Conservation (phyloP, 75 land plant genomes). For the Cunninghamia lanceolata region DNA sequence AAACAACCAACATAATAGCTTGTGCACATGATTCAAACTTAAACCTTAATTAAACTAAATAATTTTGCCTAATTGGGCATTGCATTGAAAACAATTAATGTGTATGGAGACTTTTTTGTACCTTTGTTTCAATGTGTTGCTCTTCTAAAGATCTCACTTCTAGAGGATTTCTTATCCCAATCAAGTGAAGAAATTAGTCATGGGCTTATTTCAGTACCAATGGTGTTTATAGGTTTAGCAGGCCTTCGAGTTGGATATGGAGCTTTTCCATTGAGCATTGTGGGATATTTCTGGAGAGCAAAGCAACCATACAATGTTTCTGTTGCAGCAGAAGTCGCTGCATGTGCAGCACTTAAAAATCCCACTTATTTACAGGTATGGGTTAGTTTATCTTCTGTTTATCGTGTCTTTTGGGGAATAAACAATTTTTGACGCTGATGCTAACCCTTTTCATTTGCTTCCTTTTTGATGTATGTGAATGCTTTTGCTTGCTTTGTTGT, state of each 20-base stretch:
- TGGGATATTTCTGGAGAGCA: conserved; percentile 94
- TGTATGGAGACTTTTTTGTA: background rate
- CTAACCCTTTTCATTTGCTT: background rate
- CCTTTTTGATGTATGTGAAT: background rate
- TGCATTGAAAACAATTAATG: background rate
- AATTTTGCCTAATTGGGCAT: background rate
- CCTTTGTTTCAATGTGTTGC: background rate
- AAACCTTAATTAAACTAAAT: background rate
- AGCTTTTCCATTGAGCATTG: conserved; percentile 86
- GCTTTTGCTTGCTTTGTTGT: background rate
- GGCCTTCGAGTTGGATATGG: conserved; percentile 98
- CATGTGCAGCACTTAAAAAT: conserved; percentile 93
- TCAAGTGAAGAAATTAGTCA: background rate
- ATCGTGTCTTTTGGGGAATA: background rate
- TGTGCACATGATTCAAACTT: background rate
- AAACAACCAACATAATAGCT: too few relatives aligned
- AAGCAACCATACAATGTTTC: conserved; percentile 99
- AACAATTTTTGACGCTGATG: background rate
- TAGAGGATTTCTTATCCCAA: background rate
- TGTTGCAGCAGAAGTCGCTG: conserved; percentile 97
- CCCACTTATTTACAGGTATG: conserved; percentile 81
- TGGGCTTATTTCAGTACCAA: background rate
- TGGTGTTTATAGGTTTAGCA: conserved; percentile 65
- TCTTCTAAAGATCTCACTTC: background rate
- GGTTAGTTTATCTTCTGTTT: background rate